phyloP scores from a whole-genome alignment of 345 rosid species.

The Sonneratia alba region DNA sequence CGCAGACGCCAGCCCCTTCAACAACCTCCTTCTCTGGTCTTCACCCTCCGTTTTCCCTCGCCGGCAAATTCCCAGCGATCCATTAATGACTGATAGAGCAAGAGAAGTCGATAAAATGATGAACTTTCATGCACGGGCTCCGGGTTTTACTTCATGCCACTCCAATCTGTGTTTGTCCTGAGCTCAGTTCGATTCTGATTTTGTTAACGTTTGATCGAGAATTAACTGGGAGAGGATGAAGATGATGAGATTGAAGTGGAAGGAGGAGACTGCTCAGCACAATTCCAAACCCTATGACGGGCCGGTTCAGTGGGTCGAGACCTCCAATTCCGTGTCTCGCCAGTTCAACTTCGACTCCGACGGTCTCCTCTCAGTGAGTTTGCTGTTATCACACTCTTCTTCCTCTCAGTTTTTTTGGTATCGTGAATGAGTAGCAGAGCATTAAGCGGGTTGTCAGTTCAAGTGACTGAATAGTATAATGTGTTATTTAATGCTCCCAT shows the following conservation, averaged over 20 bases:
- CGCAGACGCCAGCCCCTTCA: neutral
- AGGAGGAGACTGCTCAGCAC: constrained; percentile 7
- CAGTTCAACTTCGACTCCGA: constrained; percentile 58
- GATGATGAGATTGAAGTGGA: constrained; percentile 1
- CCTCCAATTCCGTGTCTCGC: constrained; percentile 56
- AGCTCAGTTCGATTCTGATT: neutral
- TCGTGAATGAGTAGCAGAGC: neutral
- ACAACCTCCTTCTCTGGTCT: neutral
- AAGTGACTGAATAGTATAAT: neutral
- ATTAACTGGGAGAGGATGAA: neutral
- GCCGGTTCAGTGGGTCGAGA: constrained; percentile 65
- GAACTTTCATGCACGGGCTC: neutral
- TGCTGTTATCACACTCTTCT: neutral
- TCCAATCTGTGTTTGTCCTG: neutral
- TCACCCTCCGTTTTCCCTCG: neutral
- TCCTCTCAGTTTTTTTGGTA: neutral
- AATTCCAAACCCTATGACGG: constrained; percentile 12
- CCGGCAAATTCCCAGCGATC: neutral
- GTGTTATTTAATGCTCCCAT: neutral
- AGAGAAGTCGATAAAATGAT: neutral
- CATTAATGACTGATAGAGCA: neutral
- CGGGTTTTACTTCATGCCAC: neutral
- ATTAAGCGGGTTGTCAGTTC: neutral
- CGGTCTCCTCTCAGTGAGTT: constrained; percentile 61
- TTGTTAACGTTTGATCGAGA: neutral